phyloP scores from a whole-genome alignment of 306 rosid species.

The Aeschynomene evenia region DNA sequence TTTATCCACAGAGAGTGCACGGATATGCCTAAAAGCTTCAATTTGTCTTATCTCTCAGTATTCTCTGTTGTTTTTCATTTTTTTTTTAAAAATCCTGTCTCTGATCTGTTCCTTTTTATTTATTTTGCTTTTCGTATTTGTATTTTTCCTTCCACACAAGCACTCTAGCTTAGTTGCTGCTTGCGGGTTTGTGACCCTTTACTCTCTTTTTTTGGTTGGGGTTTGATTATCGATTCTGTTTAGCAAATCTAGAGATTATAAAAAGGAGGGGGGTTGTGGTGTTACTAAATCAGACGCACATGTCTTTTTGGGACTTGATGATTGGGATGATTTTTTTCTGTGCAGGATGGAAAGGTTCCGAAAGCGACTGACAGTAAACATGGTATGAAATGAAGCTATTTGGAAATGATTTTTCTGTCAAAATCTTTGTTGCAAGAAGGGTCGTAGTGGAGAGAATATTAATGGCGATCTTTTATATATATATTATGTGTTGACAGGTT shows the following conservation, averaged over 20 bases:
- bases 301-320: conserved; percentile 44
- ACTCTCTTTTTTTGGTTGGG: background rate
- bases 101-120: background rate
- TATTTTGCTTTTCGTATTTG: background rate
- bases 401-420: conserved; percentile 39
- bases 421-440: conserved; percentile 24
- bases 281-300: conserved; percentile 18
- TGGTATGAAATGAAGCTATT: conserved; percentile 65
- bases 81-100: conserved; percentile 3
- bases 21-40: conserved; percentile 54
- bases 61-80: conserved; percentile 19
- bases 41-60: conserved; percentile 65
- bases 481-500: conserved; percentile 73
- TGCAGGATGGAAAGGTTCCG: conserved; percentile 72
- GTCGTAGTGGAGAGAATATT: conserved; percentile 46
- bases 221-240: conserved; percentile 23
- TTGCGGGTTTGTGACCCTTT: conserved; percentile 18
- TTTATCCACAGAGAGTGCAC: conserved; percentile 35
- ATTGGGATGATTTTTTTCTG: conserved; percentile 33
- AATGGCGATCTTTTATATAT: conserved; percentile 40
- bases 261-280: conserved; percentile 14
- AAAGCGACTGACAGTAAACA: conserved; percentile 84
- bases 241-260: conserved; percentile 14
- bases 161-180: conserved; percentile 22
- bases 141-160: conserved; percentile 29